Evolutionary conservation across 164 flowering plant species (phyloP).

Genomic region (Pachysandra terminalis): DNA sequence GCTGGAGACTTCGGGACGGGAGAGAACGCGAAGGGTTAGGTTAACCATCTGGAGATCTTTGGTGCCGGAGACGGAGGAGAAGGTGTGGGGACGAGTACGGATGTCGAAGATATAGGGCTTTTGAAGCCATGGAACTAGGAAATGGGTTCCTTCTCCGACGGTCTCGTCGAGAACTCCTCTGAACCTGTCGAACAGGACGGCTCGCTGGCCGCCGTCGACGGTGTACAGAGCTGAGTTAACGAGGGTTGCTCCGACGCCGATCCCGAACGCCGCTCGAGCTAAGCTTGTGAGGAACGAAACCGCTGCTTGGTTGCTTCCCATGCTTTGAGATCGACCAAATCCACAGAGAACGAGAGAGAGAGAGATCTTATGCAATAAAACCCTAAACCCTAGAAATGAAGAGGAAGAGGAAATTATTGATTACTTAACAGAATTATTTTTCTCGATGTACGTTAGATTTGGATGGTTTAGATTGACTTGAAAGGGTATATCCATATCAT

Average conservation of each 20-base stretch:
- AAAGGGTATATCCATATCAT: not conserved
- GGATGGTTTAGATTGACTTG: not conserved
- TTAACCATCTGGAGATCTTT: constrained; percentile 13
- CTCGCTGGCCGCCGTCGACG: constrained; percentile 12
- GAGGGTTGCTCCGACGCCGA: not conserved
- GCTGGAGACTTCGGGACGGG: not conserved
- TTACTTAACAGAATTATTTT: too few relatives aligned
- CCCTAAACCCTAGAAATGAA: not conserved
- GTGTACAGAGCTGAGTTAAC: constrained; percentile 5
- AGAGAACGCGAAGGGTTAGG: constrained; percentile 1
- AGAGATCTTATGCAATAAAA: not conserved
- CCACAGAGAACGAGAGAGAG: not conserved
- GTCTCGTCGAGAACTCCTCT: constrained; percentile 4
- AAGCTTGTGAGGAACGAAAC: constrained; percentile 4
- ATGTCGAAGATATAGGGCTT: constrained; percentile 7
- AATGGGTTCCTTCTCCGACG: constrained; percentile 9
- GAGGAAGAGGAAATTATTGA: not conserved
- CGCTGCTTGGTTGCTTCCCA: constrained; percentile 9
- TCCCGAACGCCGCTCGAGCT: constrained; percentile 5
- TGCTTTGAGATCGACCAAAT: not conserved
- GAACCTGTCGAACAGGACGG: constrained; percentile 4
- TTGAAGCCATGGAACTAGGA: constrained; percentile 6
- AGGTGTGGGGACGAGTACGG: constrained; percentile 4
- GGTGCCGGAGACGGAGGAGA: constrained; percentile 11
- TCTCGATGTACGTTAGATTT: not conserved